A percentile compares a stretch with the other conserved stretches of the same genome.
These are phyloP conservation scores for Gleditsia sinensis DNA, from an alignment of 306 rosid genomes.

Conservation along the genomic window DNA sequence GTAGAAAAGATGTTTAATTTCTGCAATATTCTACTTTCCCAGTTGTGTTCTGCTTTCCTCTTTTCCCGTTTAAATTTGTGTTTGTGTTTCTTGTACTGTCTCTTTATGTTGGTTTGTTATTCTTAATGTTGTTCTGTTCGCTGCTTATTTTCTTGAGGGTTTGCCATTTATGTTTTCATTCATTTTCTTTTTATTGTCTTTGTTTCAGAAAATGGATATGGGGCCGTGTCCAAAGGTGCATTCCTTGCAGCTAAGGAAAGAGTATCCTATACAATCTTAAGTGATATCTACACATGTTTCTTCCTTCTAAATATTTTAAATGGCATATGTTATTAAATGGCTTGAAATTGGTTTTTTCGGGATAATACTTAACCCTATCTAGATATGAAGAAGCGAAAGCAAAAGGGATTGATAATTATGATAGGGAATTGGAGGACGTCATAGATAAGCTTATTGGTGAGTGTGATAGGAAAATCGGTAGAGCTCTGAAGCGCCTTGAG, in stretches of 20 bases:
- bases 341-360: not conserved
- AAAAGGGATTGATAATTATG: constrained; percentile 75
- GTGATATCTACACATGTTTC: constrained; percentile 13
- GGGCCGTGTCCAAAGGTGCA: constrained; percentile 97
- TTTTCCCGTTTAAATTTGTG: not conserved
- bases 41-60: not conserved
- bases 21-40: not conserved
- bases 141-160: not conserved
- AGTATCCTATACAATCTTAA: constrained; percentile 65
- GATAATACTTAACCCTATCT: constrained; percentile 49
- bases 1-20: not conserved
- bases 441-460: constrained; percentile 93
- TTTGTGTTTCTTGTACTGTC: not conserved
- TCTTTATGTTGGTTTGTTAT: not conserved
- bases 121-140: not conserved
- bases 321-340: not conserved
- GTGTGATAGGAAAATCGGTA: constrained; percentile 88
- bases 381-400: constrained; percentile 87
- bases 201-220: constrained; percentile 97
- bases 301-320: too few species aligned
- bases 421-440: constrained; percentile 91
- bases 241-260: constrained; percentile 93
- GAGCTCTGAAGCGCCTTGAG: constrained; percentile 95
- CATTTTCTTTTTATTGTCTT: not conserved
- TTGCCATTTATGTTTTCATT: not conserved